These are phyloP conservation scores for Leccinum subgranulosum DNA, from an alignment of 768 basidiomycete genomes.

Conservation along the genomic window DNA sequence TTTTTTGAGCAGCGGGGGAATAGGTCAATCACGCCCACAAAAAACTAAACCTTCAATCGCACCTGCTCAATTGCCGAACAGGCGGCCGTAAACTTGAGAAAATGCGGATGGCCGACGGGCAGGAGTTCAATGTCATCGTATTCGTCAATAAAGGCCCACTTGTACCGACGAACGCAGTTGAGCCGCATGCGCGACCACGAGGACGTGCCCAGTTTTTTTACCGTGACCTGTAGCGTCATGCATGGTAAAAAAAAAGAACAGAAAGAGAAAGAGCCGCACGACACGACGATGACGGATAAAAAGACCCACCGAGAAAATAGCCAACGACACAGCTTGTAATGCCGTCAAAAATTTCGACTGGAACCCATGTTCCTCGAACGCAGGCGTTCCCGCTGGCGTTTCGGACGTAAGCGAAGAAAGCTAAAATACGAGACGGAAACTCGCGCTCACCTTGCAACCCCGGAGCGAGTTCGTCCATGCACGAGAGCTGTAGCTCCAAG, in stretches of 20 bases:
- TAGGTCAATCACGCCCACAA: not conserved
- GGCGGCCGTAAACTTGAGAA: slow-evolving; percentile 44
- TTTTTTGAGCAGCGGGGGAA: not conserved
- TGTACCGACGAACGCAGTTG: slow-evolving; percentile 66
- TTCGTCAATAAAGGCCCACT: slow-evolving; percentile 68
- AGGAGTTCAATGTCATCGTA: slow-evolving; percentile 50
- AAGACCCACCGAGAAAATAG: slow-evolving; percentile 50
- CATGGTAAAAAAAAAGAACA: not conserved
- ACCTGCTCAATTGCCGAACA: slow-evolving; percentile 42
- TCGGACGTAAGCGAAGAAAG: not conserved
- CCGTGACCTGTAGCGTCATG: slow-evolving; percentile 39
- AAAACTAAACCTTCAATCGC: not conserved
- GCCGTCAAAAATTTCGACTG: slow-evolving; percentile 53
- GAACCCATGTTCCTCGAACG: slow-evolving; percentile 46
- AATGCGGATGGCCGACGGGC: slow-evolving; percentile 53
- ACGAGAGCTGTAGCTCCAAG: slow-evolving; percentile 52
- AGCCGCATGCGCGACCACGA: slow-evolving; percentile 49
- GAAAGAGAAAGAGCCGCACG: not conserved
- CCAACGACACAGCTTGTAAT: slow-evolving; percentile 52
- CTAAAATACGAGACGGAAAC: not conserved
- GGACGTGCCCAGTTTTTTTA: slow-evolving; percentile 42
- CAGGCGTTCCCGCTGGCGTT: slow-evolving; percentile 14
- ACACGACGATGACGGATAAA: not conserved
- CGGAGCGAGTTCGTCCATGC: slow-evolving; percentile 46
- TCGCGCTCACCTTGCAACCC: slow-evolving; percentile 38